Evolutionary conservation across 2,329 filamentous ascomycete species (phyloP), one percentile per base, ranked within the genome.

Genomic region (Nemania abortiva): DNA sequence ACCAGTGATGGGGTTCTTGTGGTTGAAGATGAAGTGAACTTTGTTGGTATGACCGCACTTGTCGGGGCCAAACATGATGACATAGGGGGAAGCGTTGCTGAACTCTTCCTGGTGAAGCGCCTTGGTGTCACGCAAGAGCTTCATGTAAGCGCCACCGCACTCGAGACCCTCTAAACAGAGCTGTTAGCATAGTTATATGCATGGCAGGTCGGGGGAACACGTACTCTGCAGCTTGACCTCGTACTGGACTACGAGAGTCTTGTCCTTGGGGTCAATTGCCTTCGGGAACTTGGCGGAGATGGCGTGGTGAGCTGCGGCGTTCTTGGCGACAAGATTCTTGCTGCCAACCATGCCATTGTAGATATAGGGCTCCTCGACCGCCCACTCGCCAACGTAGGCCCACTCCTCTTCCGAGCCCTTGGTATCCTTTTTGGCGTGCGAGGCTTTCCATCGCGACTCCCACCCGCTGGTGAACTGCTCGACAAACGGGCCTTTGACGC

Each of bases 1-100:
- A 86, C 95, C 95, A 55, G 94, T 98, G 92, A 97, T 98, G 81
- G 96, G 96, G 90, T 98, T 99, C 93, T 98, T 99, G 92, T 99
- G 96, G 85, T 97, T 96, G 90, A 99, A 97, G 83, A 99, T 99
- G 86, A 99, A 97, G 84, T 90, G 88, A 62, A 97, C 93, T 92
- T 98, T 98, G 91, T 99, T 99, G 83, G 94, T 98, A 81, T 94
- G 89, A 83, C 96, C 96, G 82, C 96, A 99, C 91, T 98, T 98
- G 88, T 99, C 96, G 77, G 96, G 96, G 76, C 96, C 96, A 81
- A 99, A 99, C 96, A 99, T 99, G 88, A 99, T 97, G 76, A 99
- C 93, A 81, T 99, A 99, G 57, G 96, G 96, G 52, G 95, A 97
- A 71, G 92, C 90, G 85, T 99, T 98, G 82, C 93, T 94, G 87